phyloP scores from a whole-genome alignment of 352 stramenopile species.

The Phytophthora boehmeriae region DNA sequence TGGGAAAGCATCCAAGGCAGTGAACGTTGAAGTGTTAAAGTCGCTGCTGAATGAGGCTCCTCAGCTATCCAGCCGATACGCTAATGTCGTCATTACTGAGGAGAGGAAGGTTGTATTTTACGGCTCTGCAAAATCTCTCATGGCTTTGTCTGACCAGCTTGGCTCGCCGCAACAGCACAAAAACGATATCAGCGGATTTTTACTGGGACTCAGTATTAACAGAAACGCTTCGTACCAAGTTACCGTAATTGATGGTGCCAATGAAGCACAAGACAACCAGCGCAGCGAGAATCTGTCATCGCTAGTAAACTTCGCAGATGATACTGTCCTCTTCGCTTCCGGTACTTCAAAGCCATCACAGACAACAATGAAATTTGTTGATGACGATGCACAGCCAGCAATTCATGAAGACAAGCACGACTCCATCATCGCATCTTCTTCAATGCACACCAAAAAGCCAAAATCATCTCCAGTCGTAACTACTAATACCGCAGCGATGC shows the following conservation, averaged over 20 bases:
- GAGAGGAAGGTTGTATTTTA: constrained; percentile 23
- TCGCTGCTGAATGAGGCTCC: constrained; percentile 27
- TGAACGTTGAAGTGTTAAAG: constrained; percentile 10
- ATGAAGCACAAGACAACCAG: constrained; percentile 19
- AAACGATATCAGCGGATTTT: constrained; percentile 12
- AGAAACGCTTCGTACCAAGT: constrained; percentile 14
- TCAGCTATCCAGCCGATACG: constrained; percentile 14
- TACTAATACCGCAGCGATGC: too few species aligned
- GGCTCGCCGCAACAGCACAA: constrained; percentile 8
- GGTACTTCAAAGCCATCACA: not conserved
- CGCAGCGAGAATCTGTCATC: constrained; percentile 16
- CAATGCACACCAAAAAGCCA: too few species aligned
- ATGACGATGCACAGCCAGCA: too few species aligned
- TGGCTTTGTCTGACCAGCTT: constrained; percentile 12
- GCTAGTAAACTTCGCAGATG: constrained; percentile 25
- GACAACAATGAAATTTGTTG: too few species aligned
- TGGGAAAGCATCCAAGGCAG: constrained; percentile 8
- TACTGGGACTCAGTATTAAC: constrained; percentile 13
- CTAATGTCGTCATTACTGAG: constrained; percentile 23
- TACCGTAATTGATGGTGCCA: constrained; percentile 26
- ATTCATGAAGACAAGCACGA: too few species aligned
- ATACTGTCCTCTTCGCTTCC: constrained; percentile 17
- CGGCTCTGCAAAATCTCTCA: constrained; percentile 18
- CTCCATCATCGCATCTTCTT: too few species aligned
- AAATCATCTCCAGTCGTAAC: too few species aligned